Evolutionary conservation across 2,329 filamentous ascomycete genomes (phyloP).

Genomic region (Cercospora sp.): DNA sequence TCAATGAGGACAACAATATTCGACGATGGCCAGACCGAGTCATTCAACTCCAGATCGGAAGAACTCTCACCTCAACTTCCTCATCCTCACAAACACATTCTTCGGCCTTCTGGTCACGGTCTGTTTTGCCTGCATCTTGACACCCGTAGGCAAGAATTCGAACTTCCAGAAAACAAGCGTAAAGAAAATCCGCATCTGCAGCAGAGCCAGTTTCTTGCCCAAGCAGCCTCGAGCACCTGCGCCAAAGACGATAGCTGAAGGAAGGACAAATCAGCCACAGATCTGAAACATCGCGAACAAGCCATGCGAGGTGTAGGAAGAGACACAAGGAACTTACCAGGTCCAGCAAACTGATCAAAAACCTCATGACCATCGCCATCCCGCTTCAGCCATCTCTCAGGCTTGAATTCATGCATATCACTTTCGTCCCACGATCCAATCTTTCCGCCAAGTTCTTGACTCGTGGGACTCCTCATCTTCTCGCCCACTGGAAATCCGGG

Average conservation of each 20-base stretch:
- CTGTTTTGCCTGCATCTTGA: background rate
- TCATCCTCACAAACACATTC: background rate
- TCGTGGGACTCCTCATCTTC: background rate
- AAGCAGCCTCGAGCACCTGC: slow-evolving; percentile 8
- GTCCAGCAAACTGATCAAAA: background rate
- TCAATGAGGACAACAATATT: background rate
- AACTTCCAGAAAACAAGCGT: slow-evolving; percentile 25
- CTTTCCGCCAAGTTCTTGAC: background rate
- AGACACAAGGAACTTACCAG: background rate
- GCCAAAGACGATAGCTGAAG: background rate
- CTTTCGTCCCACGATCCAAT: slow-evolving; percentile 3
- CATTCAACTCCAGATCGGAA: background rate
- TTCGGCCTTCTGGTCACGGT: background rate
- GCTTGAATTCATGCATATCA: slow-evolving; percentile 4
- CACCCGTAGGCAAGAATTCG: slow-evolving; percentile 25
- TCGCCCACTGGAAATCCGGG: background rate
- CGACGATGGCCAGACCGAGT: background rate
- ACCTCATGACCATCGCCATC: background rate
- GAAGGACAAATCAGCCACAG: background rate
- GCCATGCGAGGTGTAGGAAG: no score
- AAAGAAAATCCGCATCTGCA: slow-evolving; percentile 9
- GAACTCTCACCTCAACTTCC: background rate
- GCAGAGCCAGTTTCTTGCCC: slow-evolving; percentile 6
- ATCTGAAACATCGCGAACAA: no score
- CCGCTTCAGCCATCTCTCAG: slow-evolving; percentile 1